These are phyloP conservation scores for Tricholoma furcatifolium DNA, from an alignment of 768 basidiomycete genomes.

Conservation along the genomic window DNA sequence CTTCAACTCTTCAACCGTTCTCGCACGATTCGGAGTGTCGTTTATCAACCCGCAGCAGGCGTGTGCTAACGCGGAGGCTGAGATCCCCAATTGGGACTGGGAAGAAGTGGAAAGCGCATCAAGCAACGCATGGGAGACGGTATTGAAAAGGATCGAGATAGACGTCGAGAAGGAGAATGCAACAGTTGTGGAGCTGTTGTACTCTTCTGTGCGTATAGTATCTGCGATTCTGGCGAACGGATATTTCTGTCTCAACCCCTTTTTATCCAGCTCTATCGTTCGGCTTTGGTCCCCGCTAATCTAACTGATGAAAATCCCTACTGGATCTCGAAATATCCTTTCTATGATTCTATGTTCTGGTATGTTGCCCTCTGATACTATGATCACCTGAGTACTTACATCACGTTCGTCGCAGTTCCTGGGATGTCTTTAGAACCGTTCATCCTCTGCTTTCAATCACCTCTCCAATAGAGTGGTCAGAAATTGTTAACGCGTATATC, in stretches of 20 bases:
- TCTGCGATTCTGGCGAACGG: background rate
- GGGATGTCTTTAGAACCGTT: slow-evolving; percentile 54
- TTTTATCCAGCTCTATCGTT: slow-evolving; percentile 41
- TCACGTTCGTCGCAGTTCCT: slow-evolving; percentile 33
- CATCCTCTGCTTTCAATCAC: slow-evolving; percentile 48
- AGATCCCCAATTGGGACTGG: slow-evolving; percentile 50
- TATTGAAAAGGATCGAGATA: slow-evolving; percentile 35
- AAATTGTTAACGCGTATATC: slow-evolving; percentile 47
- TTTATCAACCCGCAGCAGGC: slow-evolving; percentile 52
- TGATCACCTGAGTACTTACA: slow-evolving; percentile 6
- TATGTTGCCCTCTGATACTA: slow-evolving; percentile 15
- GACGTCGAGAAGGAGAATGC: slow-evolving; percentile 36
- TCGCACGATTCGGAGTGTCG: slow-evolving; percentile 58
- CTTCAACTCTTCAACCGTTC: slow-evolving; percentile 36
- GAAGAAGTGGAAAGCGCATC: slow-evolving; percentile 38
- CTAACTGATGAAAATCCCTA: slow-evolving; percentile 50
- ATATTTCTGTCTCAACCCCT: background rate
- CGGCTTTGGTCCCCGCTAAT: slow-evolving; percentile 50
- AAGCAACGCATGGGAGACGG: slow-evolving; percentile 39
- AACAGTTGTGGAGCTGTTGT: slow-evolving; percentile 42
- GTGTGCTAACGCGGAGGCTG: slow-evolving; percentile 55
- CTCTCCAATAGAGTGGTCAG: slow-evolving; percentile 44
- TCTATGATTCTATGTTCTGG: slow-evolving; percentile 54
- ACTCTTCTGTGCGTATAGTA: slow-evolving; percentile 41
- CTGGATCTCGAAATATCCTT: slow-evolving; percentile 44